Conservation (phyloP, 2,329 filamentous ascomycete species). For the Bipolaris sorokiniana region DNA sequence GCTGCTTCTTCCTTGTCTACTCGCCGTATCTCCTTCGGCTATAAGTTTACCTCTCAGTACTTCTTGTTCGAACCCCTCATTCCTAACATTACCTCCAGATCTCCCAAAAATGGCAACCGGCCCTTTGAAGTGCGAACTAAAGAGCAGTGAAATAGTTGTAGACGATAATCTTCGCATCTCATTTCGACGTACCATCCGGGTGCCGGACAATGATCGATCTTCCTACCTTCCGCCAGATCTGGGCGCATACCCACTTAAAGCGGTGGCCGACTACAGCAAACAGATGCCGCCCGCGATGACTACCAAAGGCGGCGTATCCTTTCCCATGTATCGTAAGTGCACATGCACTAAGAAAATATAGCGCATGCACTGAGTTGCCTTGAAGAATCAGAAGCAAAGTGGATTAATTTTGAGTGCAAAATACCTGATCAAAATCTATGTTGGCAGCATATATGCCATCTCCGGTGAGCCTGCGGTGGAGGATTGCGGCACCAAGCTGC, state of each 20-base stretch:
- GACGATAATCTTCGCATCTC: slow-evolving; percentile 23
- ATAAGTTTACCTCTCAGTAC: not conserved
- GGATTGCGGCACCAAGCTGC: not conserved
- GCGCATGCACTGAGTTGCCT: not conserved
- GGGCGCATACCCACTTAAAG: slow-evolving; percentile 19
- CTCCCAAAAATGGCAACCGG: not conserved
- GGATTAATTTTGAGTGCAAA: slow-evolving; percentile 45
- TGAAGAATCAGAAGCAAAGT: slow-evolving; percentile 52
- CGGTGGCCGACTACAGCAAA: slow-evolving; percentile 27
- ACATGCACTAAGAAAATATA: not conserved
- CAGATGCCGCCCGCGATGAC: slow-evolving; percentile 46
- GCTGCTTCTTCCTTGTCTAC: too few species aligned
- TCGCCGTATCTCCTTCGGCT: not conserved
- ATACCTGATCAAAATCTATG: slow-evolving; percentile 51
- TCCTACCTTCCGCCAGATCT: slow-evolving; percentile 21
- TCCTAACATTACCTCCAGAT: not conserved
- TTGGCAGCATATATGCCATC: slow-evolving; percentile 53
- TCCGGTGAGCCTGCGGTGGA: slow-evolving; percentile 41
- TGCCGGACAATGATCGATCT: slow-evolving; percentile 41
- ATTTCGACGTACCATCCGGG: slow-evolving; percentile 24
- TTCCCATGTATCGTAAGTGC: slow-evolving; percentile 59
- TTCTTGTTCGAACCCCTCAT: not conserved
- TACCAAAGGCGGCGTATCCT: slow-evolving; percentile 53
- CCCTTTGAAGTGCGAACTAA: not conserved
- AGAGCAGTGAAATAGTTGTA: slow-evolving; percentile 1